Evolutionary conservation across 495 filamentous ascomycete species (phyloP), one percentile per base, ranked within the genome.

Genomic region (Lophiotrema nucula): DNA sequence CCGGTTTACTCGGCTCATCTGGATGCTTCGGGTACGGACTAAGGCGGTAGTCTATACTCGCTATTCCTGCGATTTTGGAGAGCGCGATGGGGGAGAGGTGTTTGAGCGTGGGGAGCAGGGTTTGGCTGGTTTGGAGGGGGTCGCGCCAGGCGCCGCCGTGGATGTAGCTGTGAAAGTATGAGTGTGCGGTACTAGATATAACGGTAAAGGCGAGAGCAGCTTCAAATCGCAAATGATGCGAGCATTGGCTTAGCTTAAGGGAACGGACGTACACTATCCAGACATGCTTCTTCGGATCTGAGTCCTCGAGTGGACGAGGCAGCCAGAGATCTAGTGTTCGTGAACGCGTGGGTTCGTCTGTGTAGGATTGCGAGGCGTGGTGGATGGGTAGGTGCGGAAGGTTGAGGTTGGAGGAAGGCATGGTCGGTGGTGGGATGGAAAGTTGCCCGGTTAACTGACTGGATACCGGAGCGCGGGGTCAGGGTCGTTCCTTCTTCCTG

Each of bases 121-220:
- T 21, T 0, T 22, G 12, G 23, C 39, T 49, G 38, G 21, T 47
- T 41, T 58, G 56, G 4, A 42, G n/a, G 1, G 65, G 65, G 53
- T 67, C 65, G 51, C 65, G 65, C 65, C 65, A 67, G 39, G 65
- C 65, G 37, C 65, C 65, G 56, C 65, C 65, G 52, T 67, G 65
- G 56, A 68, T n/a, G 53, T 65, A 67, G 37, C 48, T 65, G 45
- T 41, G 24, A 5, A 23, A n/a, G n/a, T n/a, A n/a, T n/a, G n/a
- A n/a, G n/a, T n/a, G n/a, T n/a, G n/a, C n/a, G n/a, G n/a, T n/a
- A n/a, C n/a, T n/a, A n/a, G n/a, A n/a, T n/a, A n/a, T n/a, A n/a
- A n/a, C n/a, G n/a, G n/a, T n/a, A n/a, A n/a, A n/a, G n/a, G n/a
- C n/a, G n/a, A n/a, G n/a, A n/a, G n/a, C n/a, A n/a, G n/a, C n/a